These are phyloP conservation scores for Phytophthora fragariae DNA, from an alignment of 352 stramenopile genomes.

Conservation along the genomic window DNA sequence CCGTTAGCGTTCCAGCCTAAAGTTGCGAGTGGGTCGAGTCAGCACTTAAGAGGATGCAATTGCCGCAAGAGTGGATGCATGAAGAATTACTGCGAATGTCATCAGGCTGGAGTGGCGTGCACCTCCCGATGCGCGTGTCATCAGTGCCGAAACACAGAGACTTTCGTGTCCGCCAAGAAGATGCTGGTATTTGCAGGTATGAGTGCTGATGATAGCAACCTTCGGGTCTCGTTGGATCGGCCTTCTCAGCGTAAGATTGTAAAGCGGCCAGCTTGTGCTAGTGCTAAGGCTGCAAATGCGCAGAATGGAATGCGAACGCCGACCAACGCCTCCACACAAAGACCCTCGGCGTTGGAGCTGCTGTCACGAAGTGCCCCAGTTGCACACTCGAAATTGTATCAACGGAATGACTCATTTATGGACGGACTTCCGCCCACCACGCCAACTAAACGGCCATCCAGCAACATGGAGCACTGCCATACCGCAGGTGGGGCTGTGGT, in stretches of 20 bases:
- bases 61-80: constrained; percentile 96
- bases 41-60: constrained; percentile 95
- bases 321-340: constrained; percentile 33
- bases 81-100: constrained; percentile 99
- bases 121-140: constrained; percentile 86
- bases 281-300: not conserved
- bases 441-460: constrained; percentile 40
- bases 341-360: constrained; percentile 52
- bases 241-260: constrained; percentile 36
- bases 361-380: constrained; percentile 65
- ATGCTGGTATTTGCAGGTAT: constrained; percentile 65
- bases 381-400: constrained; percentile 24
- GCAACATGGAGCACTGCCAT: constrained; percentile 30
- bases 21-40: constrained; percentile 78
- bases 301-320: constrained; percentile 27
- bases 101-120: constrained; percentile 90
- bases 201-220: constrained; percentile 20
- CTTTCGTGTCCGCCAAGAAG: constrained; percentile 73
- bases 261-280: constrained; percentile 22
- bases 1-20: constrained; percentile 96
- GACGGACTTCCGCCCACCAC: constrained; percentile 25
- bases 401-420: constrained; percentile 10
- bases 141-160: constrained; percentile 77
- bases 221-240: constrained; percentile 9
- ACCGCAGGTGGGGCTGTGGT: constrained; percentile 24